phyloP scores from a whole-genome alignment of 345 rosid species.

The Eucalyptus marginata region DNA sequence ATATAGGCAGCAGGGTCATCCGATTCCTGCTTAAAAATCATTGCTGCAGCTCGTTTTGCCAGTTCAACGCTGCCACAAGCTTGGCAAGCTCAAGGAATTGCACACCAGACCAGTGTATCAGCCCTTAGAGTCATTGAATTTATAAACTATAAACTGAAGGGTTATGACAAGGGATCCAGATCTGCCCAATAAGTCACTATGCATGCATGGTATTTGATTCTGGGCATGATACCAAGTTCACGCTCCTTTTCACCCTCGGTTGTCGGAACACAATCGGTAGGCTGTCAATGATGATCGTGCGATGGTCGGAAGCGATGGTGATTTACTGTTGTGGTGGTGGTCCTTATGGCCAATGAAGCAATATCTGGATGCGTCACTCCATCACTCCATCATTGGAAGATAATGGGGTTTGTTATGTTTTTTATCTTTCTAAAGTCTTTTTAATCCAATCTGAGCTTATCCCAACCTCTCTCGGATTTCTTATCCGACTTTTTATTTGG shows the following conservation, averaged over 20 bases:
- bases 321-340: neutral
- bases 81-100: slow-evolving; percentile 65
- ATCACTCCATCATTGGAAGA: neutral
- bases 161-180: slow-evolving; percentile 43
- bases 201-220: slow-evolving; percentile 70
- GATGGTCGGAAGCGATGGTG: neutral
- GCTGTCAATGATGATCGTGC: neutral
- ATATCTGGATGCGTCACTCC: neutral
- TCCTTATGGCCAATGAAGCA: neutral
- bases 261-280: neutral
- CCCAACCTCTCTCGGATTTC: neutral
- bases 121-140: slow-evolving; percentile 40
- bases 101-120: slow-evolving; percentile 42
- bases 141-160: slow-evolving; percentile 37
- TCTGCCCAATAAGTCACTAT: slow-evolving; percentile 61
- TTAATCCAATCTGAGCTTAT: neutral
- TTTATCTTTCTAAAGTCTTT: neutral
- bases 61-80: slow-evolving; percentile 32
- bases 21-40: slow-evolving; percentile 48
- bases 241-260: neutral
- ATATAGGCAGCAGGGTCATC: slow-evolving; percentile 53
- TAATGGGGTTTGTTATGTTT: neutral
- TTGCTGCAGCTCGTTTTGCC: slow-evolving; percentile 42
- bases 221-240: slow-evolving; percentile 40
- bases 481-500: neutral